These are phyloP conservation scores for Cadophora sp. DNA, from an alignment of 2,329 filamentous ascomycete species.

Conservation along the genomic window DNA sequence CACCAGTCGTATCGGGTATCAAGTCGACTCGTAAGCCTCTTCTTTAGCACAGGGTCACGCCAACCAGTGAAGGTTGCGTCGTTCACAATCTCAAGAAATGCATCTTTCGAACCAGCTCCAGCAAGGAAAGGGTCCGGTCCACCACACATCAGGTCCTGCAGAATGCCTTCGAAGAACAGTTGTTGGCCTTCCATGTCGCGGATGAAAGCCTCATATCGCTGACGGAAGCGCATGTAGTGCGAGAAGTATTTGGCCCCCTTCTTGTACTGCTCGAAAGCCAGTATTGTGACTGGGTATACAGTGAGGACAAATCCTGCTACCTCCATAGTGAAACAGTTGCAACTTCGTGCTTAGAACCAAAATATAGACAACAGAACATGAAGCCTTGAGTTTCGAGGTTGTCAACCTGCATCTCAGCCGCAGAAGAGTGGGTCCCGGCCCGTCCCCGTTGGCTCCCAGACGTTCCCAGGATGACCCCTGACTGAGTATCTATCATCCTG, in stretches of 20 bases:
- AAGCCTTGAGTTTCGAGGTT: neutral
- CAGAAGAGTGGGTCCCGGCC: neutral
- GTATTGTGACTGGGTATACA: neutral
- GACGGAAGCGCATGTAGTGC: neutral
- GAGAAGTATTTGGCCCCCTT: neutral
- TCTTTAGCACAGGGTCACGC: neutral
- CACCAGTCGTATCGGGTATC: neutral
- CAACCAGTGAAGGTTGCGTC: neutral
- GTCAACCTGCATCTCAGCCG: neutral
- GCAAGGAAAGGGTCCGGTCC: neutral
- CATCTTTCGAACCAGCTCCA: neutral
- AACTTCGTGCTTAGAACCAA: neutral
- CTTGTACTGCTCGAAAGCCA: neutral
- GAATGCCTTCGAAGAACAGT: neutral
- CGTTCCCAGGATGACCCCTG: neutral
- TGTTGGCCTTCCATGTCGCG: neutral
- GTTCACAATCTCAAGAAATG: neutral
- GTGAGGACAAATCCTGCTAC: neutral
- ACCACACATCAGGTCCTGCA: neutral
- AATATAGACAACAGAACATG: neutral
- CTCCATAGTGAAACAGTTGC: neutral
- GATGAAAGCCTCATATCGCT: neutral
- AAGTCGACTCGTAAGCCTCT: neutral
- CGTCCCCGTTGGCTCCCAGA: neutral
- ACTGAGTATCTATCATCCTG: neutral